Percentiles rank a stretch among this genome's conserved stretches.
phyloP scores from a whole-genome alignment of 2,329 filamentous ascomycete species.

The Neonectria faginata region DNA sequence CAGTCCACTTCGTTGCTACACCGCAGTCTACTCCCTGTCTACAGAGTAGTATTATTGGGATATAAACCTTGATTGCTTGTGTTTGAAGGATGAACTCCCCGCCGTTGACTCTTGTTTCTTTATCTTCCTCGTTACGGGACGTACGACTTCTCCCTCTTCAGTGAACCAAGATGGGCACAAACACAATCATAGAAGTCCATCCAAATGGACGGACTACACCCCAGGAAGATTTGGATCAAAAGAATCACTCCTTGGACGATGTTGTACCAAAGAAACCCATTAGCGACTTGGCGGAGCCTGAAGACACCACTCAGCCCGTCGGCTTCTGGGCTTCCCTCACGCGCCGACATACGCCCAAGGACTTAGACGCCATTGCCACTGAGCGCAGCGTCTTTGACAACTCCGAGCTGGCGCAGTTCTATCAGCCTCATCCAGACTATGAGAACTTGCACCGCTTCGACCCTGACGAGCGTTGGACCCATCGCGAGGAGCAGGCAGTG shows the following conservation, averaged over 20 bases:
- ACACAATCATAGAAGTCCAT: background rate
- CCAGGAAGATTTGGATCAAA: background rate
- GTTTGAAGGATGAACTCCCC: too few species aligned
- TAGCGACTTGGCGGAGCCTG: constrained; percentile 6
- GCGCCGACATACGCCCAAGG: background rate
- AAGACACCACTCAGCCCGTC: constrained; percentile 9
- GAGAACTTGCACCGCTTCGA: constrained; percentile 55
- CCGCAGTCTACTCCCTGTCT: too few species aligned
- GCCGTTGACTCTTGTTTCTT: too few species aligned
- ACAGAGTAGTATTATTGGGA: too few species aligned
- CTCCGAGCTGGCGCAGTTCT: constrained; percentile 9
- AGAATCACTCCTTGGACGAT: constrained; percentile 1
- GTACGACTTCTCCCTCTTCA: too few species aligned
- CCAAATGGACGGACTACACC: background rate
- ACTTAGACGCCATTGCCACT: constrained; percentile 7
- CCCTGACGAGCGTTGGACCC: constrained; percentile 52
- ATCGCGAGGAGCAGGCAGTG: constrained; percentile 49
- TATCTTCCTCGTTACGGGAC: too few species aligned
- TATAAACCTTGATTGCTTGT: too few species aligned
- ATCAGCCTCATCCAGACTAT: constrained; percentile 14
- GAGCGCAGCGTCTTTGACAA: constrained; percentile 20
- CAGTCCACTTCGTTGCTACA: too few species aligned
- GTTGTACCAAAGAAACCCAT: constrained; percentile 3
- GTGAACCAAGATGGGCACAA: background rate
- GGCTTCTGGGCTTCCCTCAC: constrained; percentile 13